These are phyloP conservation scores for Nicotiana attenuata DNA, from an alignment of 257 asterid genomes.

Conservation along the genomic window DNA sequence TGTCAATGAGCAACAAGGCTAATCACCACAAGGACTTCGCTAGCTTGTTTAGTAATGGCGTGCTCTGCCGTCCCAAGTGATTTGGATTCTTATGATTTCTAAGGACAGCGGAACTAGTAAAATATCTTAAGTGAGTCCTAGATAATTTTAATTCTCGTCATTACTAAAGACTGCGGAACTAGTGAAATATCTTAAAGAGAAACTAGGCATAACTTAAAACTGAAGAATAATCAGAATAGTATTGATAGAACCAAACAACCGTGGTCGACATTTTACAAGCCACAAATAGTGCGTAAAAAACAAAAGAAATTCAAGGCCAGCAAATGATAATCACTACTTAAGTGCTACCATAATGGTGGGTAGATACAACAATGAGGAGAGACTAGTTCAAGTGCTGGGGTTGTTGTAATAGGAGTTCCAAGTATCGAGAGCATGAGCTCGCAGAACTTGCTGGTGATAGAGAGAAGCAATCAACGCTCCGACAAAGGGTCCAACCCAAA, in stretches of 20 bases:
- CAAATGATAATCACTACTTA: neutral
- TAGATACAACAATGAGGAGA: neutral
- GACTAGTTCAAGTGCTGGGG: neutral
- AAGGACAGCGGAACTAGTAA: neutral
- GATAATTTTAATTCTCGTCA: neutral
- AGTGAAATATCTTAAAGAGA: neutral
- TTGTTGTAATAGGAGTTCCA: neutral
- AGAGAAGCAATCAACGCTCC: constrained; percentile 18
- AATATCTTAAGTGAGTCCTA: neutral
- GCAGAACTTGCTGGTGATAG: constrained; percentile 15
- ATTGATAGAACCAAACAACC: neutral
- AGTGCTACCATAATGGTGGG: neutral
- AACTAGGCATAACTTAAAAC: neutral
- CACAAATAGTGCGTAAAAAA: neutral
- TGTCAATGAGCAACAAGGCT: neutral
- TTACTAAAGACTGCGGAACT: neutral
- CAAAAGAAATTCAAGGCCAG: neutral
- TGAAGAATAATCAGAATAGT: neutral
- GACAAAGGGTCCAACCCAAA: constrained; percentile 22
- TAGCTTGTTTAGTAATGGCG: neutral
- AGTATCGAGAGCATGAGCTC: constrained; percentile 14
- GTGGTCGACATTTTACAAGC: neutral
- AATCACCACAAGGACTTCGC: neutral
- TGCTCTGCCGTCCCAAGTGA: neutral
- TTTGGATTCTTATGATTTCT: neutral